A percentile compares a stretch with the other conserved stretches of the same genome.
Conservation (phyloP, 2,329 filamentous ascomycete species). For the Chalaropsis ovoidea region DNA sequence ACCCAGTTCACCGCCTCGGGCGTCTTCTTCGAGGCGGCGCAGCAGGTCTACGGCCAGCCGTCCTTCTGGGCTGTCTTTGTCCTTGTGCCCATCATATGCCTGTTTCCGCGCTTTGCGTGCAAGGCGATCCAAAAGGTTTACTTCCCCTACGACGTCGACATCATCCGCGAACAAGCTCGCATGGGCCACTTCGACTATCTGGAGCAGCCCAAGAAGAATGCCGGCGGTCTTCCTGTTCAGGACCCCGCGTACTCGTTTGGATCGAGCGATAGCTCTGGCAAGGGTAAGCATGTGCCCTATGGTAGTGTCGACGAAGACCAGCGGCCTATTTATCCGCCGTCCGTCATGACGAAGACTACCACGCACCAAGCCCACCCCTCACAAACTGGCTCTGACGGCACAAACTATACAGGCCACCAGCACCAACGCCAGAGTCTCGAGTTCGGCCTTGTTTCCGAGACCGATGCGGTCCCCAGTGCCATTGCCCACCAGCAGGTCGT, state of each 20-base stretch:
- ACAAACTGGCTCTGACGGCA: slow-evolving; percentile 88
- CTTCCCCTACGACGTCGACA: slow-evolving; percentile 85
- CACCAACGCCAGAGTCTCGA: slow-evolving; percentile 29
- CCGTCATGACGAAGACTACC: slow-evolving; percentile 67
- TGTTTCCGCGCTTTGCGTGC: slow-evolving; percentile 77
- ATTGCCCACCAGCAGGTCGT: neutral
- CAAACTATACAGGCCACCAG: slow-evolving; percentile 67
- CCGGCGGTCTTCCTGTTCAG: slow-evolving; percentile 18
- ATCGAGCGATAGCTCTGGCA: slow-evolving; percentile 42
- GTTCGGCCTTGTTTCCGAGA: slow-evolving; percentile 22
- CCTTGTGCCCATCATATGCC: slow-evolving; percentile 67
- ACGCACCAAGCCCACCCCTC: slow-evolving; percentile 60
- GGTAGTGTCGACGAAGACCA: slow-evolving; percentile 73
- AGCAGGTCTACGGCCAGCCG: slow-evolving; percentile 68
- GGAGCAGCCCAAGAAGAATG: slow-evolving; percentile 33
- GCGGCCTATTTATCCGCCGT: slow-evolving; percentile 87
- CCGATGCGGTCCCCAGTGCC: slow-evolving; percentile 15
- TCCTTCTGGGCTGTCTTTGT: slow-evolving; percentile 81
- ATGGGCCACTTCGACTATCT: slow-evolving; percentile 73
- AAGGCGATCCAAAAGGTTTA: slow-evolving; percentile 91
- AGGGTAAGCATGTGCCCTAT: slow-evolving; percentile 48
- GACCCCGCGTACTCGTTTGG: slow-evolving; percentile 28
- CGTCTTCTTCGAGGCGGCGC: slow-evolving; percentile 63
- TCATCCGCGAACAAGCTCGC: slow-evolving; percentile 83
- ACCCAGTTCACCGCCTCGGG: slow-evolving; percentile 40